Evolutionary conservation across 345 rosid species (phyloP).

Genomic region (Mercurialis annua): DNA sequence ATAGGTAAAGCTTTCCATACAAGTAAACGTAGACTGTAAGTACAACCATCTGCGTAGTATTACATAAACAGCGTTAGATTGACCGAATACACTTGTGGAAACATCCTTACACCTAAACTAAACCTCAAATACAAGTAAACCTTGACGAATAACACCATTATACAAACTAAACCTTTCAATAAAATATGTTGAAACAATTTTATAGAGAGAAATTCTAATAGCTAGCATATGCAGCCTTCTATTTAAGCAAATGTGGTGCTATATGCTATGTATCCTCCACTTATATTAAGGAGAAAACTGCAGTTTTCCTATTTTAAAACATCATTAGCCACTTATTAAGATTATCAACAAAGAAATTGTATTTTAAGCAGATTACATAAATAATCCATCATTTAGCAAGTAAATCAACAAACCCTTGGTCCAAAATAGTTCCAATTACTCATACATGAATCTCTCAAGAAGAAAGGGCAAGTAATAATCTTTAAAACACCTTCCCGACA

Average conservation of each 20-base stretch:
- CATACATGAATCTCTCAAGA: background rate
- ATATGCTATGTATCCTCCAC: background rate
- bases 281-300: background rate
- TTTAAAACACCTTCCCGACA: background rate
- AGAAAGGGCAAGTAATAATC: background rate
- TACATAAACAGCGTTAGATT: background rate
- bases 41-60: conserved; percentile 60
- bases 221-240: background rate
- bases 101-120: background rate
- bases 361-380: background rate
- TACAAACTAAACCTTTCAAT: background rate
- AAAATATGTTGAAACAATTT: background rate
- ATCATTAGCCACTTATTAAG: background rate
- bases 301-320: too few species aligned
- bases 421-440: background rate
- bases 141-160: background rate
- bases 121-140: background rate
- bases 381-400: background rate
- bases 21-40: conserved; percentile 67
- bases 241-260: background rate
- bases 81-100: background rate
- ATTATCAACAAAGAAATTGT: too few species aligned
- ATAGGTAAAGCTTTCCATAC: conserved; percentile 83
- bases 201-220: too few species aligned
- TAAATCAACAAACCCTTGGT: background rate